Evolutionary conservation across 1,139 yeast species (phyloP).

Genomic region (Komagataea norvegica): DNA sequence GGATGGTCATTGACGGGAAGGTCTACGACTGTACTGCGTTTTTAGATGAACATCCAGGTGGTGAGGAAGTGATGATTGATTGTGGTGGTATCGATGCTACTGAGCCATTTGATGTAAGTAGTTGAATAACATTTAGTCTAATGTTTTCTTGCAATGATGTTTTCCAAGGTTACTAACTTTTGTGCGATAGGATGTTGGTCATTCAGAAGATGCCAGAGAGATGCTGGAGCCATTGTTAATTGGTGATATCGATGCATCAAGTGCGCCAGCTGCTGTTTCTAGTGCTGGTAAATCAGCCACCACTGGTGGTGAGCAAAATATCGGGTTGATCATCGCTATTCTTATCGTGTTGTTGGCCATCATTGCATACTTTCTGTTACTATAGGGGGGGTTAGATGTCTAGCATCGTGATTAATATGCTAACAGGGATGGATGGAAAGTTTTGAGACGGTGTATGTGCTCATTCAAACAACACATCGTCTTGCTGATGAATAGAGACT

Average conservation of each 20-base stretch:
- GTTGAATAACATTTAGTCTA: background rate
- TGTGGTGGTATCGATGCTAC: slow-evolving; percentile 93
- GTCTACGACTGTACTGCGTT: slow-evolving; percentile 84
- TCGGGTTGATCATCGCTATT: slow-evolving; percentile 41
- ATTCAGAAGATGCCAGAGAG: slow-evolving; percentile 92
- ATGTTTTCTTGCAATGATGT: too few relatives aligned
- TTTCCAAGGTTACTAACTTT: slow-evolving; percentile 2
- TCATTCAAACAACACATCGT: too few relatives aligned
- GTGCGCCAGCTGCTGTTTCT: slow-evolving; percentile 25
- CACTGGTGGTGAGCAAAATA: slow-evolving; percentile 33
- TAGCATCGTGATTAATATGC: background rate
- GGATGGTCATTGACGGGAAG: slow-evolving; percentile 87
- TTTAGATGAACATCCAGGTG: slow-evolving; percentile 97
- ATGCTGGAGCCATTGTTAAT: slow-evolving; percentile 61
- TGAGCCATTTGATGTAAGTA: slow-evolving; percentile 67
- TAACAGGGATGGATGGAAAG: too few relatives aligned
- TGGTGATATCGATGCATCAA: slow-evolving; percentile 55
- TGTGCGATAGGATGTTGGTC: slow-evolving; percentile 74
- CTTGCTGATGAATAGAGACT: background rate
- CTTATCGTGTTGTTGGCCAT: slow-evolving; percentile 50
- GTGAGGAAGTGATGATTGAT: slow-evolving; percentile 92
- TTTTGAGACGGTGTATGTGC: background rate
- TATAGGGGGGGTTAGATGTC: slow-evolving; percentile 8
- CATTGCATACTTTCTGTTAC: slow-evolving; percentile 48
- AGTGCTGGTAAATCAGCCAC: slow-evolving; percentile 20